phyloP scores from a whole-genome alignment of 208 protist species.

The Leishmania martiniquensis region DNA sequence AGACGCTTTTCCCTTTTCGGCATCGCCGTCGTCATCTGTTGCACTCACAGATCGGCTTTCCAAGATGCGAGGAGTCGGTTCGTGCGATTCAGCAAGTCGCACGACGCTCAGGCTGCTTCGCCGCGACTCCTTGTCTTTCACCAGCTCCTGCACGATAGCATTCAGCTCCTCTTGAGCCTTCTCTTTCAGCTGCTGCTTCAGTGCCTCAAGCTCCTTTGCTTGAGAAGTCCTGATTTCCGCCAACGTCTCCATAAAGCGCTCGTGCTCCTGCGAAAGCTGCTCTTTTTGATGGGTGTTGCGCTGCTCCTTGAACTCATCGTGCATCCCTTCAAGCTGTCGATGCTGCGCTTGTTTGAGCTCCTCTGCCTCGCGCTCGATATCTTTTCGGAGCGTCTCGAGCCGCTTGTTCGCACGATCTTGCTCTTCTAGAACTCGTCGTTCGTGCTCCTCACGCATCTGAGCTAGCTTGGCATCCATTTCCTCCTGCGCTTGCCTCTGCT shows the following conservation, averaged over 20 bases:
- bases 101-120: slow-evolving; percentile 1
- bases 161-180: slow-evolving; percentile 62
- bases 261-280: slow-evolving; percentile 29
- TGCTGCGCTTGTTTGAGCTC: slow-evolving; percentile 20
- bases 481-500: slow-evolving; percentile 30
- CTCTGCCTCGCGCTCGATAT: slow-evolving; percentile 16
- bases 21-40: slow-evolving; percentile 31
- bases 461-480: slow-evolving; percentile 27
- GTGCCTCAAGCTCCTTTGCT: slow-evolving; percentile 41
- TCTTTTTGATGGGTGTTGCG: slow-evolving; percentile 19
- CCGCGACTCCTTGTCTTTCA: slow-evolving; percentile 33
- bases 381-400: slow-evolving; percentile 19
- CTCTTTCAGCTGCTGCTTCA: slow-evolving; percentile 48
- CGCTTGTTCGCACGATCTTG: slow-evolving; percentile 18
- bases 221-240: slow-evolving; percentile 31
- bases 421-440: slow-evolving; percentile 23
- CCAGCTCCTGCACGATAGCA: slow-evolving; percentile 46
- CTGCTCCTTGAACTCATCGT: slow-evolving; percentile 21
- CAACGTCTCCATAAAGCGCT: slow-evolving; percentile 28
- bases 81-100: slow-evolving; percentile 4
- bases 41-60: slow-evolving; percentile 30
- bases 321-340: slow-evolving; percentile 27
- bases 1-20: slow-evolving; percentile 13
- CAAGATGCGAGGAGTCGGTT: slow-evolving; percentile 12
- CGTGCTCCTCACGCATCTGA: slow-evolving; percentile 22